Percentiles rank a stretch among this genome's conserved stretches.
These are phyloP conservation scores for Lactarius pseudohatsudake DNA, from an alignment of 768 basidiomycete species.

Conservation along the genomic window DNA sequence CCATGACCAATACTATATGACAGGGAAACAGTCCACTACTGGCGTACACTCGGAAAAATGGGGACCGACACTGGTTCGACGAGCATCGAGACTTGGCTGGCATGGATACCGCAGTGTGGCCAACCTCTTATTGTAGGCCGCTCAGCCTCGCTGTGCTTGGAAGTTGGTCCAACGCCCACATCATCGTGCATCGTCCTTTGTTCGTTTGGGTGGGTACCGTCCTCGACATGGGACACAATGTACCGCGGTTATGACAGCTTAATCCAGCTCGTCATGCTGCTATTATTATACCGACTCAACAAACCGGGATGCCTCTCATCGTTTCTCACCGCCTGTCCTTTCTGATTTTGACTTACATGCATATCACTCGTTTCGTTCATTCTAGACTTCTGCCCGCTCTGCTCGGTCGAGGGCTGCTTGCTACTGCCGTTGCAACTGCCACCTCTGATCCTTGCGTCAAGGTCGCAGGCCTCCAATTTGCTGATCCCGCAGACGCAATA, in stretches of 20 bases:
- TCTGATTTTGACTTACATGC: neutral
- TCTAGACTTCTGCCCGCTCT: neutral
- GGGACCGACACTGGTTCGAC: neutral
- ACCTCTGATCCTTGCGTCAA: constrained; percentile 37
- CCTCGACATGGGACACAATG: neutral
- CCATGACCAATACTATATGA: neutral
- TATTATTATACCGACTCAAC: neutral
- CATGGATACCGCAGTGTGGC: neutral
- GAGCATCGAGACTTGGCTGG: neutral
- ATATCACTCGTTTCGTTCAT: neutral
- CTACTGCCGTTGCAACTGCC: neutral
- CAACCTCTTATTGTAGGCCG: too few relatives aligned
- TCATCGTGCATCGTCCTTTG: too few relatives aligned
- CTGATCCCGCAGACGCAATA: constrained; percentile 52
- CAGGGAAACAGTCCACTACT: neutral
- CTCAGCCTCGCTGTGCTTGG: too few relatives aligned
- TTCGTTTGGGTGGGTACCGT: neutral
- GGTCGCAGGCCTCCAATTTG: constrained; percentile 43
- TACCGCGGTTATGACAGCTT: neutral
- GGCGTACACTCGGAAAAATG: neutral
- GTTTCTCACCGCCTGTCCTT: neutral
- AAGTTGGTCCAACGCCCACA: too few relatives aligned
- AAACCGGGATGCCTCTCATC: neutral
- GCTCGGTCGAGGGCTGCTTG: neutral
- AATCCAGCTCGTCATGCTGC: neutral